Base-by-base conservation (phyloP, 352 stramenopile genomes). In the Globisporangium okanoganense region DNA sequence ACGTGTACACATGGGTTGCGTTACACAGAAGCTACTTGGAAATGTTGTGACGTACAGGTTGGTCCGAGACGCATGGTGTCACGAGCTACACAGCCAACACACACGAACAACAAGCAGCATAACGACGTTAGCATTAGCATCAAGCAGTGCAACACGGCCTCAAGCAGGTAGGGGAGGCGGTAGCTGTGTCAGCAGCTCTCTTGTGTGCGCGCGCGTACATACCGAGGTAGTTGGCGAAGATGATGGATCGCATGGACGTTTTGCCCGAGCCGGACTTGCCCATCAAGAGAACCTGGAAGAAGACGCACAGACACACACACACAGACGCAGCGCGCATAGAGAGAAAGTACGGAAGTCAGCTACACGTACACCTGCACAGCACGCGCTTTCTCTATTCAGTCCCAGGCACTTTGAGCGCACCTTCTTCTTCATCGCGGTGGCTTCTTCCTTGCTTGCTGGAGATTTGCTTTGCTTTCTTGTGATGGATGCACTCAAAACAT, bases 171-270 rank as follows among this genome's bases (percentile, higher is more conserved):
- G n/a, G n/a, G n/a, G n/a, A n/a, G n/a, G n/a, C n/a, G n/a, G n/a
- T n/a, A n/a, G n/a, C n/a, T n/a, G n/a, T n/a, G n/a, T n/a, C 38
- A 44, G 38, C 16, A 44, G 38, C 20, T 35, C 18, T 5, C 5
- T 56, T n/a, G n/a, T n/a, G n/a, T n/a, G n/a, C n/a, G n/a, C 22
- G 20, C 18, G 62, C 10, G 16, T 27, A n/a, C 61, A 40, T 70
- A 95, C 82, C 96, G 58, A 99, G 72, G 77, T 99, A 99, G 82
- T 99, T 99, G 65, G 97, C 98, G 73, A 99, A 99, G 71, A 99
- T 99, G 66, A 99, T 99, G 52, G 92, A 98, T 58, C 97, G 78
- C 97, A 99, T 99, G 56, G 97, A 99, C 54, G 97, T 99, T 79
- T 99, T 99, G 65, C 97, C 96, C 20, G 89, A 94, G 44, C 94